A percentile compares a stretch with the other conserved stretches of the same genome.
phyloP scores from a whole-genome alignment of 176 grass and related monocot genomes.

The Musa schizocarpa region DNA sequence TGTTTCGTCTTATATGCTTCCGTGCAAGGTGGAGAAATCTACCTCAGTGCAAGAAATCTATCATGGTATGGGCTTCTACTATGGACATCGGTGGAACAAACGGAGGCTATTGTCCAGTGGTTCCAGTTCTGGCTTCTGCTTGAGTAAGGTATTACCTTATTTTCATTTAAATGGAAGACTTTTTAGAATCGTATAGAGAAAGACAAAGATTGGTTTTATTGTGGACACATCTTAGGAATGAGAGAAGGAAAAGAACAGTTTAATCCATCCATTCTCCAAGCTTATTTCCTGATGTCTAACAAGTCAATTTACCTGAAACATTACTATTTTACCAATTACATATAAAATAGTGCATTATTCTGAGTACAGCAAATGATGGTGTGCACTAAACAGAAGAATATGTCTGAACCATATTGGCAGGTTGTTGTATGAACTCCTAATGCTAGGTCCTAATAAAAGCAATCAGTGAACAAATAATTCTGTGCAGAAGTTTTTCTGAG shows the following conservation, averaged over 20 bases:
- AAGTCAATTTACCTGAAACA: not conserved
- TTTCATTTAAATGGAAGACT: not conserved
- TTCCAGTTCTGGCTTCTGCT: constrained; percentile 1
- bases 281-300: not conserved
- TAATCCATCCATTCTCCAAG: not conserved
- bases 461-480: not conserved
- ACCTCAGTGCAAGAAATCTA: constrained; percentile 5
- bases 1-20: constrained; percentile 13
- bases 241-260: not conserved
- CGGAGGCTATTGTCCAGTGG: constrained; percentile 10
- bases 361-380: too few relatives aligned
- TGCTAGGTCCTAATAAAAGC: not conserved
- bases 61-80: not conserved
- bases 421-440: not conserved
- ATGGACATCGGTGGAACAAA: not conserved
- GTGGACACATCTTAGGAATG: not conserved
- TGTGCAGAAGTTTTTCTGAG: not conserved
- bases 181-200: not conserved
- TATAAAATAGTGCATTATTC: not conserved
- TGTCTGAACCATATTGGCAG: not conserved
- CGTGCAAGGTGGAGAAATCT: constrained; percentile 21
- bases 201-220: not conserved
- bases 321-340: too few relatives aligned
- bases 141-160: constrained; percentile 4
- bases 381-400: not conserved